Percentiles rank a stretch among this genome's conserved stretches.
Conservation (phyloP, 805 yeast genomes). For the Nakazawaea pomicola region DNA sequence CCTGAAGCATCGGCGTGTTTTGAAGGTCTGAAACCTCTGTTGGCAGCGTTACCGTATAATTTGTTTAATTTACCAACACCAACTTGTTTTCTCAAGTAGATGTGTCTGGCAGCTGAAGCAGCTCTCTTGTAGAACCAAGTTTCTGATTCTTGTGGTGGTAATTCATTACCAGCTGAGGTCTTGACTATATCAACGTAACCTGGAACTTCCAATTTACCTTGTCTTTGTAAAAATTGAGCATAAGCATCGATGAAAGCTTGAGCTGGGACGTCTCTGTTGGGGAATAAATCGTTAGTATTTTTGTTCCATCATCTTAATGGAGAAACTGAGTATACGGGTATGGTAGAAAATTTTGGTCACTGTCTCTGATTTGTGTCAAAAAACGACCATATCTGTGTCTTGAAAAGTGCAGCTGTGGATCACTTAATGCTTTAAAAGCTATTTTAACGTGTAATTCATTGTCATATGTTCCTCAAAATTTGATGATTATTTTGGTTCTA, state of each 20-base stretch:
- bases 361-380: too few species aligned
- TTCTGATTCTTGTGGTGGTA: conserved; percentile 99
- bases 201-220: conserved; percentile 99
- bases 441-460: too few species aligned
- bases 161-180: conserved; percentile 98
- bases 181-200: conserved; percentile 99
- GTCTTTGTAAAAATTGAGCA: conserved; percentile 99
- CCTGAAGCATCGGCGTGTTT: conserved; percentile 99
- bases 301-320: neutral
- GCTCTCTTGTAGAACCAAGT: conserved; percentile 99
- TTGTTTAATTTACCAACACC: conserved; percentile 99
- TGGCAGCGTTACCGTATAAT: conserved; percentile 97
- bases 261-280: conserved; percentile 98
- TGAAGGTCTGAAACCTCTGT: conserved; percentile 99
- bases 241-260: conserved; percentile 99
- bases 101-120: conserved; percentile 99
- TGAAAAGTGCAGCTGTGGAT: too few species aligned
- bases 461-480: too few species aligned
- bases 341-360: too few species aligned
- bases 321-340: neutral
- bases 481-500: too few species aligned
- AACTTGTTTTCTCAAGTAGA: conserved; percentile 98
- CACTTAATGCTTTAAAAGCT: too few species aligned
- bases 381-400: too few species aligned
- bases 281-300: conserved; percentile 13